Evolutionary conservation across 2,329 filamentous ascomycete species (phyloP).

Genomic region (Fusarium fujikuroi): DNA sequence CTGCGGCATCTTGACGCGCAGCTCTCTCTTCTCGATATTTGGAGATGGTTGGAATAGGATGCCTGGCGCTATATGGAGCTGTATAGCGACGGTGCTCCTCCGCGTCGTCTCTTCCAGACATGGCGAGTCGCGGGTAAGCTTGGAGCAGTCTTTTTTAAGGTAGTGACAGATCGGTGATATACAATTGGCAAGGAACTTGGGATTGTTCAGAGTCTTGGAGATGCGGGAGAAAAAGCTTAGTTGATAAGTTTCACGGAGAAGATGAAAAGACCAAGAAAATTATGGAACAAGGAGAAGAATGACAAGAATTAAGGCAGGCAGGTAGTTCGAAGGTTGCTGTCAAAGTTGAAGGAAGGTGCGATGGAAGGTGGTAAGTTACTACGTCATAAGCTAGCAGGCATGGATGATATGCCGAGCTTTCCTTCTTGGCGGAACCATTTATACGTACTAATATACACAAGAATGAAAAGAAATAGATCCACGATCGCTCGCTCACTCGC

Average conservation of each 20-base stretch:
- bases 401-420: conserved; percentile 36
- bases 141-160: neutral
- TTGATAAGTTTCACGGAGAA: neutral
- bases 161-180: neutral
- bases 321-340: neutral
- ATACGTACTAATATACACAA: neutral
- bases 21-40: conserved; percentile 59
- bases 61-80: conserved; percentile 55
- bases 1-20: conserved; percentile 55
- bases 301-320: neutral
- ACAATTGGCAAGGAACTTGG: neutral
- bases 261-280: conserved; percentile 3
- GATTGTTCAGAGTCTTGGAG: conserved; percentile 1
- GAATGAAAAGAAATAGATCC: conserved; percentile 20
- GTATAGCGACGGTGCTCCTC: conserved; percentile 53
- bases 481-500: conserved; percentile 9
- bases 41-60: conserved; percentile 61
- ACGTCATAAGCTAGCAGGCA: conserved; percentile 39
- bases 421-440: conserved; percentile 40
- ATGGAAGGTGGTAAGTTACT: conserved; percentile 34
- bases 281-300: neutral
- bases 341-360: conserved; percentile 3
- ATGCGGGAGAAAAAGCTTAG: conserved; percentile 10
- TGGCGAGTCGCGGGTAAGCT: conserved; percentile 32
- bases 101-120: conserved; percentile 52